These are phyloP conservation scores for Citeromyces hawaiiensis DNA, from an alignment of 1,139 yeast species.

Conservation along the genomic window DNA sequence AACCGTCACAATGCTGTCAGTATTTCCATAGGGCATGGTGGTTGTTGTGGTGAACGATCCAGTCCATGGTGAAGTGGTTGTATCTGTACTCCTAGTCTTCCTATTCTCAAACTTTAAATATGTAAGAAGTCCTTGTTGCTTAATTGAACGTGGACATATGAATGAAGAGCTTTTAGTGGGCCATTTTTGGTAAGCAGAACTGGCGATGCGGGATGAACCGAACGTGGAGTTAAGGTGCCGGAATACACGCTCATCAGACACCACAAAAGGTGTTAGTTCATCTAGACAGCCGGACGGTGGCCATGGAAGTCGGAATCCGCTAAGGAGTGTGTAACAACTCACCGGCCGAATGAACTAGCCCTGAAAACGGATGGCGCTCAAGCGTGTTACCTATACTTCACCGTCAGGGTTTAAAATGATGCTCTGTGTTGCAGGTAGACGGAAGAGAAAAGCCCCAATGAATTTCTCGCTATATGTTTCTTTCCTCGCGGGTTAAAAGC, in stretches of 20 bases:
- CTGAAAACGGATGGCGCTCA: conserved; percentile 1
- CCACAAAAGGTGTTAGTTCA: conserved; percentile 26
- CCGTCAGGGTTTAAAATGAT: conserved; percentile 1
- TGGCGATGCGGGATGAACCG: conserved; percentile 28
- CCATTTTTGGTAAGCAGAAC: conserved; percentile 24
- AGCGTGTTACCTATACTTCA: conserved; percentile 1
- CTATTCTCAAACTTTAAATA: too few species aligned
- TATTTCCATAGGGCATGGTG: too few species aligned
- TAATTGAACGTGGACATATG: too few species aligned
- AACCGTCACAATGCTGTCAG: too few species aligned
- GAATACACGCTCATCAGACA: too few species aligned
- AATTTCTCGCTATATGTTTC: too few species aligned
- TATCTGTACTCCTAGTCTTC: too few species aligned
- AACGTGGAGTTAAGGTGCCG: conserved; percentile 18
- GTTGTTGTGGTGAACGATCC: too few species aligned
- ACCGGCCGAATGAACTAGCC: conserved; percentile 2
- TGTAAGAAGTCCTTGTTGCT: too few species aligned
- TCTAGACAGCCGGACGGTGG: conserved; percentile 27
- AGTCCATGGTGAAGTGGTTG: too few species aligned
- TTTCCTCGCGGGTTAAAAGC: too few species aligned
- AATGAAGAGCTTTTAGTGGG: conserved; percentile 14
- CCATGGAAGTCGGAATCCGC: conserved; percentile 9
- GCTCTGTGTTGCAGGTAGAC: neutral
- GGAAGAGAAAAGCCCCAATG: too few species aligned
- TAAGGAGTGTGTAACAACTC: conserved; percentile 14